Evolutionary conservation across 2,329 filamentous ascomycete species (phyloP), one percentile per base, ranked within the genome.

Genomic region (Apiospora rasikravindrae): DNA sequence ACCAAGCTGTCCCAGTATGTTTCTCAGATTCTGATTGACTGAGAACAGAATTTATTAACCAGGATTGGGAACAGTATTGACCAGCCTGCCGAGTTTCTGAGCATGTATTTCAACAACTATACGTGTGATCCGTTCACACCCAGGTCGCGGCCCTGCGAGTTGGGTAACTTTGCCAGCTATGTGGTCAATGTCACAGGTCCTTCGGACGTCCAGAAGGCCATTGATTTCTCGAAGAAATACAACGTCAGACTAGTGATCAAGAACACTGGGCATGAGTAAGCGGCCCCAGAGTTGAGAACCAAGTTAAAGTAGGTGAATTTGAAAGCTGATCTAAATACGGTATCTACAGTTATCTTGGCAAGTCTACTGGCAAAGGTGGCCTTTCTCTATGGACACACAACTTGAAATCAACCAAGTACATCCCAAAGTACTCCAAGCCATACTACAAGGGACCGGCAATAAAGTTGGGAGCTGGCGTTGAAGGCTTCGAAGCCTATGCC

Each of bases 361-460:
- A 85, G 71, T 87, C 84, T 0, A 87, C 86, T 0, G 88, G 87
- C 22, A 81, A 84, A 0, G 86, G 87, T 13, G 82, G 84, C 1
- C 74, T 88, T 2, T 80, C 80, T 0, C 73, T 88, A 16, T 88
- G 87, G 85, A 86, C 82, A 4, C 84, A 86, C 69, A 77, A 85
- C 72, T 73, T 88, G 7, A 86, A 86, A 66, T 75, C 80, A 13
- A 84, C 83, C 33, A 69, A 79, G 1, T 26, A 76, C 8, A 44
- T 78, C 3, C 47, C 19, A 3, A 1, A 75, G 37, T 78, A 76
- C 69, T 29, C 70, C 7, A 78, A 80, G 29, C 10, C 73, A 0
- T 73, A 78, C 24, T 89, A 88, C 75, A 78, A 70, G 0, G 86
- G 87, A 13, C 72, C 73, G 2, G 73, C 73, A 4, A 49, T 74